Evolutionary conservation across 176 grass and related monocot species (phyloP).

Genomic region (Ampelocalamus luodianensis): DNA sequence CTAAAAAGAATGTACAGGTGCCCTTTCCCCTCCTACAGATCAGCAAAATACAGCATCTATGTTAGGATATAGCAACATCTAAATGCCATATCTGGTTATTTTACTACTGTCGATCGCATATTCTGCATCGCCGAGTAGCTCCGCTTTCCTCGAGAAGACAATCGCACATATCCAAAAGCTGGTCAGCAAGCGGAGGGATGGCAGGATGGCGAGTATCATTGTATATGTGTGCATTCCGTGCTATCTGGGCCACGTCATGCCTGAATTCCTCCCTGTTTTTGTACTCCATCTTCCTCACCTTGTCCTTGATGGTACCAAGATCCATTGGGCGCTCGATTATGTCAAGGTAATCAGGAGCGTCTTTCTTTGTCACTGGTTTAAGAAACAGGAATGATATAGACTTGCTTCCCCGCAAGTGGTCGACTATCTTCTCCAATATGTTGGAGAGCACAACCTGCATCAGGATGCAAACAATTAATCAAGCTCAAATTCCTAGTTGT

Average conservation of each 20-base stretch:
- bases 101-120: constrained; percentile 52
- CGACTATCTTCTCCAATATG: constrained; percentile 81
- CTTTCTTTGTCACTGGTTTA: constrained; percentile 92
- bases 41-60: constrained; percentile 43
- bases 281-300: constrained; percentile 89
- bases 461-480: constrained; percentile 12
- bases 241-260: constrained; percentile 81
- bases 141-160: constrained; percentile 49
- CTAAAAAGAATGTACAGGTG: constrained; percentile 49
- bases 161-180: constrained; percentile 68
- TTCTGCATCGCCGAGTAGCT: constrained; percentile 58
- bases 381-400: constrained; percentile 67
- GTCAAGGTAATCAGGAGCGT: constrained; percentile 85
- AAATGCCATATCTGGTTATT: constrained; percentile 20
- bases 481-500: not conserved
- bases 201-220: constrained; percentile 63
- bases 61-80: constrained; percentile 35
- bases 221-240: constrained; percentile 71
- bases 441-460: constrained; percentile 90
- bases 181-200: constrained; percentile 85
- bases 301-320: constrained; percentile 89
- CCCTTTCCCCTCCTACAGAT: constrained; percentile 5
- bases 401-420: constrained; percentile 44
- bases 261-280: constrained; percentile 75
- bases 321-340: constrained; percentile 73